phyloP scores from a whole-genome alignment of 2,329 filamentous ascomycete species.

The Penicillium sp. region DNA sequence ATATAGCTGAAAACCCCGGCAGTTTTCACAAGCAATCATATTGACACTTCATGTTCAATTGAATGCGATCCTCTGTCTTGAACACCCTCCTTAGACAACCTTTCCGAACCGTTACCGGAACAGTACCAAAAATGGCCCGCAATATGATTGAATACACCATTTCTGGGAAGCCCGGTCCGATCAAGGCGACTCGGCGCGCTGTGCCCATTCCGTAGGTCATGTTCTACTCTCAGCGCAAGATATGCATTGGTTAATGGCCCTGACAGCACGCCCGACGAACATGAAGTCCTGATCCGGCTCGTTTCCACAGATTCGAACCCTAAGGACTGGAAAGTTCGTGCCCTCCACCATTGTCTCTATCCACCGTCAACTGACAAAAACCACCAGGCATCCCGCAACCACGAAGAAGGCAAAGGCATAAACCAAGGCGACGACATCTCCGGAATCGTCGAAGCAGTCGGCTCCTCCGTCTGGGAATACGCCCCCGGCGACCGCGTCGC shows the following conservation, averaged over 20 bases:
- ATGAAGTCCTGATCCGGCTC: background rate
- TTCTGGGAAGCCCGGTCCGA: background rate
- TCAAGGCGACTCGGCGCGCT: background rate
- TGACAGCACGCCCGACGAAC: background rate
- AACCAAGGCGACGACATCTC: background rate
- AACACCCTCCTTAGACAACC: no score
- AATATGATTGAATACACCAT: background rate
- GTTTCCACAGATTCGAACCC: background rate
- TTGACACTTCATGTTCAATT: no score
- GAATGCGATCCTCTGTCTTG: no score
- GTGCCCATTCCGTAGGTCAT: background rate
- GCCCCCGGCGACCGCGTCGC: slow-evolving; percentile 58
- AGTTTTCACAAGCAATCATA: no score
- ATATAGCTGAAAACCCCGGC: no score
- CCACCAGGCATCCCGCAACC: background rate
- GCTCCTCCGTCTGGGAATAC: slow-evolving; percentile 57
- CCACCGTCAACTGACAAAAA: no score
- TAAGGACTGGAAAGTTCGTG: background rate
- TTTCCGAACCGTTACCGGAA: background rate
- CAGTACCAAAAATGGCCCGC: background rate
- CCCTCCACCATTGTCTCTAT: no score
- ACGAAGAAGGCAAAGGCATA: background rate
- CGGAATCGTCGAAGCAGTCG: slow-evolving; percentile 49
- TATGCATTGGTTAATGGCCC: no score
- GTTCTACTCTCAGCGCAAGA: no score